Percentiles rank a stretch among this genome's conserved stretches.
Evolutionary conservation across 352 stramenopile genomes (phyloP).

Genomic region (Globisporangium cylindrosporum): DNA sequence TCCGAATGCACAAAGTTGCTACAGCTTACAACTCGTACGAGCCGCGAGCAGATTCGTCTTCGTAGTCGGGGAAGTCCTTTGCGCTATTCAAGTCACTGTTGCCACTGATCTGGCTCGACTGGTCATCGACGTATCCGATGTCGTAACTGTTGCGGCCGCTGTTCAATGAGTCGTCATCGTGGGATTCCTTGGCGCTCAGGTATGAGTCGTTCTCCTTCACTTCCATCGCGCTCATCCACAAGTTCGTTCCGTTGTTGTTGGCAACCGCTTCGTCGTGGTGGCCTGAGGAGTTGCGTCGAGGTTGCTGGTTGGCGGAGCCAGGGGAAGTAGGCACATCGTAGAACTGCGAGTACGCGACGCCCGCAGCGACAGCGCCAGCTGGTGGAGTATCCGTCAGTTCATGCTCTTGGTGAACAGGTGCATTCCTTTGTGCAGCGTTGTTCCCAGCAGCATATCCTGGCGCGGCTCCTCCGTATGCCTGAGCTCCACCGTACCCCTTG

Average conservation of each 20-base stretch:
- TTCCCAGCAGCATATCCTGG: slow-evolving; percentile 16
- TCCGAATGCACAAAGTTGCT: slow-evolving; percentile 3
- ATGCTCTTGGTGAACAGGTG: slow-evolving; percentile 16
- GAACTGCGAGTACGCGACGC: slow-evolving; percentile 69
- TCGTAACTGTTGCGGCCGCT: slow-evolving; percentile 73
- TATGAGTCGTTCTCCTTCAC: slow-evolving; percentile 75
- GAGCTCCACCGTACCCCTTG: slow-evolving; percentile 61
- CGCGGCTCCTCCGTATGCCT: slow-evolving; percentile 43
- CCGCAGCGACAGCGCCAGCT: slow-evolving; percentile 36
- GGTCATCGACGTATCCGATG: slow-evolving; percentile 37
- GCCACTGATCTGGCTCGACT: slow-evolving; percentile 70
- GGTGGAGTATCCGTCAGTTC: slow-evolving; percentile 36
- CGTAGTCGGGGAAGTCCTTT: slow-evolving; percentile 73
- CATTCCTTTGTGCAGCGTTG: slow-evolving; percentile 23
- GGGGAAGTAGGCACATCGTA: slow-evolving; percentile 78
- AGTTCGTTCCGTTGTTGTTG: slow-evolving; percentile 48
- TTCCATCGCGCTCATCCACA: slow-evolving; percentile 84
- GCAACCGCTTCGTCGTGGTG: slow-evolving; percentile 16
- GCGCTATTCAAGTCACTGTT: slow-evolving; percentile 56
- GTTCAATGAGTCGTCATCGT: slow-evolving; percentile 32
- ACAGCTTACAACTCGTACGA: slow-evolving; percentile 73
- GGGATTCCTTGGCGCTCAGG: slow-evolving; percentile 50
- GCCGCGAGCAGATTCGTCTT: slow-evolving; percentile 67
- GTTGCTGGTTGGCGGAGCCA: slow-evolving; percentile 22
- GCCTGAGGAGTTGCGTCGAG: slow-evolving; percentile 20